Percentiles rank a stretch among this genome's conserved stretches.
phyloP scores from a whole-genome alignment of 2,329 filamentous ascomycete species.

The Colletotrichum sp. region DNA sequence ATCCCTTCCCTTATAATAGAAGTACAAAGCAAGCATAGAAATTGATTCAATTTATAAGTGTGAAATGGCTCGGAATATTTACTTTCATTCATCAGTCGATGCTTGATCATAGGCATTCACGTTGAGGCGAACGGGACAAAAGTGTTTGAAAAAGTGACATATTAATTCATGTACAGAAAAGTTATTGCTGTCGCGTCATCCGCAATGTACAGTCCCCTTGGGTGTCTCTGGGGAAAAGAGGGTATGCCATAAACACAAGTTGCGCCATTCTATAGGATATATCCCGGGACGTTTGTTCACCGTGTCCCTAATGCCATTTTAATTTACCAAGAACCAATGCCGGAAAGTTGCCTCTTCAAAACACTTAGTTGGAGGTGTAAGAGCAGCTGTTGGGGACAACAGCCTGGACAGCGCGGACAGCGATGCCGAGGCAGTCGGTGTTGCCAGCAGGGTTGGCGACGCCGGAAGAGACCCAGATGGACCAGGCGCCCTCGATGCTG shows the following conservation, averaged over 20 bases:
- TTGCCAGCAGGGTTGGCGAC: constrained; percentile 37
- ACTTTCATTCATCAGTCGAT: neutral
- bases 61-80: too few species aligned
- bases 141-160: neutral
- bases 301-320: neutral
- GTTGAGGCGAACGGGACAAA: neutral
- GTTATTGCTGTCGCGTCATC: neutral
- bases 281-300: neutral
- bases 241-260: neutral
- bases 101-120: neutral
- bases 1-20: neutral
- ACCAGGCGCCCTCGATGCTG: constrained; percentile 45
- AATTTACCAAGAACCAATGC: neutral
- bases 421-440: constrained; percentile 40
- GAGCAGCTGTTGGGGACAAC: constrained; percentile 37
- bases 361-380: constrained; percentile 30
- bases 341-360: neutral
- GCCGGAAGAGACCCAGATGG: constrained; percentile 38
- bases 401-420: constrained; percentile 30
- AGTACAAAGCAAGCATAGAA: neutral
- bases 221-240: neutral
- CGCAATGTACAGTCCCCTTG: neutral
- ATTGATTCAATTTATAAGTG: neutral
- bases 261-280: constrained; percentile 8
- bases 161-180: neutral